phyloP scores from a whole-genome alignment of 352 stramenopile genomes.

The Phytophthora quininea region DNA sequence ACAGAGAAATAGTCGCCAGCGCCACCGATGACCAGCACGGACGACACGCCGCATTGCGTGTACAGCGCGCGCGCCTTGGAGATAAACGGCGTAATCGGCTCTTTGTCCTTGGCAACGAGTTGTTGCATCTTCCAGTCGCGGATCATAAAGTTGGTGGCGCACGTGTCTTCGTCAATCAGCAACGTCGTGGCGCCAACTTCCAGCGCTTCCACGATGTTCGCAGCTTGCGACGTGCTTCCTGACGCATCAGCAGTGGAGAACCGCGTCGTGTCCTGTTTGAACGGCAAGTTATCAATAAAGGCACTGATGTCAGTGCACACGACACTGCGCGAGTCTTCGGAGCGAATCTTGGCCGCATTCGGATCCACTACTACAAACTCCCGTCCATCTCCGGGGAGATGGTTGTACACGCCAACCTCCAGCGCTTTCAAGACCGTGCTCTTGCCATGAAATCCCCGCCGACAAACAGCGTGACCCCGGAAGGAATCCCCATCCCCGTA shows the following conservation, averaged over 20 bases:
- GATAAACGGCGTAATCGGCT: slow-evolving; percentile 98
- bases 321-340: slow-evolving; percentile 94
- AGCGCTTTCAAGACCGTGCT: slow-evolving; percentile 95
- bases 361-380: slow-evolving; percentile 94
- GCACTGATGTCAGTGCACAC: slow-evolving; percentile 91
- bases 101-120: slow-evolving; percentile 94
- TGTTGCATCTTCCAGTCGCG: slow-evolving; percentile 97
- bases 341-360: slow-evolving; percentile 94
- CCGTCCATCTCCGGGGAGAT: slow-evolving; percentile 94
- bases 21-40: slow-evolving; percentile 96
- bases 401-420: slow-evolving; percentile 96
- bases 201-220: slow-evolving; percentile 95
- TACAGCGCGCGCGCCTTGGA: too few relatives aligned
- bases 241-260: slow-evolving; percentile 95
- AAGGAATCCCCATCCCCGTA: slow-evolving; percentile 93
- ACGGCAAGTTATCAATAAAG: slow-evolving; percentile 98
- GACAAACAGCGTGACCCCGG: slow-evolving; percentile 96
- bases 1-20: slow-evolving; percentile 98
- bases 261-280: slow-evolving; percentile 90
- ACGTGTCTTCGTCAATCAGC: slow-evolving; percentile 97
- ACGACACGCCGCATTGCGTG: slow-evolving; percentile 88
- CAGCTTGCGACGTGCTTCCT: slow-evolving; percentile 96
- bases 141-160: slow-evolving; percentile 98
- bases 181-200: slow-evolving; percentile 92
- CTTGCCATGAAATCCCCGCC: slow-evolving; percentile 98